Base-by-base conservation (phyloP, 2,329 filamentous ascomycete species). In the Ophiognomonia clavigignenti-juglandacearum region DNA sequence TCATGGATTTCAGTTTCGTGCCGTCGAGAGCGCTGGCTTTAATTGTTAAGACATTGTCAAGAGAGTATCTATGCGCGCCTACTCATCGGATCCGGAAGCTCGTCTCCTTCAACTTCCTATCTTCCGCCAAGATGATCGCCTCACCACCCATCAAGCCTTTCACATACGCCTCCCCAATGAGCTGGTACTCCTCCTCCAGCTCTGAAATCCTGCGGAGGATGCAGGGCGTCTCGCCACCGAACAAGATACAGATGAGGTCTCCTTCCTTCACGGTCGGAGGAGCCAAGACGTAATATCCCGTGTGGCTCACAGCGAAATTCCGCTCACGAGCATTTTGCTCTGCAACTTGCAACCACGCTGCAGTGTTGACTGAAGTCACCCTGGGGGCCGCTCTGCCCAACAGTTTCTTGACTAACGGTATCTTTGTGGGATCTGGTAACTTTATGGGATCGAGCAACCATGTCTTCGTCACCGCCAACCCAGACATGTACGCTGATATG, bases 131-230 rank as follows among this genome's bases (percentile, higher is more conserved):
- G 26, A 13, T 7, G 13, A 29, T 29, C 7, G 26, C 26, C 26
- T 29, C 7, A 13, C 26, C 26, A 29, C 48, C 40, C 49, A 51
- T 51, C 6, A 37, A 4, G 8, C 49, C 49, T 27, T 51, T 41
- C 10, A 48, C 37, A 13, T 51, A 51, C 6, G 45, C 23, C 41
- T 51, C 49, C 14, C 49, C 49, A 3, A 41, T n/a, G 18, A 48
- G 26, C 13, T 29, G 26, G 13, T 29, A 13, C n/a, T n/a, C n/a
- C 7, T 13, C 7, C 13, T 7, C 26, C 26, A 13, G 26, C 7
- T 29, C 26, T 29, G 26, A 29, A 7, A 13, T 7, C 13, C 13
- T 29, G 7, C 26, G 7, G 7, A 29, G 26, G 13, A 29, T 13
- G 13, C 13, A 29, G 7, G 26, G 26, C 7, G 26, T 29, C 26